phyloP scores from a whole-genome alignment of 2,329 filamentous ascomycete genomes.

The Cercospora janseana region DNA sequence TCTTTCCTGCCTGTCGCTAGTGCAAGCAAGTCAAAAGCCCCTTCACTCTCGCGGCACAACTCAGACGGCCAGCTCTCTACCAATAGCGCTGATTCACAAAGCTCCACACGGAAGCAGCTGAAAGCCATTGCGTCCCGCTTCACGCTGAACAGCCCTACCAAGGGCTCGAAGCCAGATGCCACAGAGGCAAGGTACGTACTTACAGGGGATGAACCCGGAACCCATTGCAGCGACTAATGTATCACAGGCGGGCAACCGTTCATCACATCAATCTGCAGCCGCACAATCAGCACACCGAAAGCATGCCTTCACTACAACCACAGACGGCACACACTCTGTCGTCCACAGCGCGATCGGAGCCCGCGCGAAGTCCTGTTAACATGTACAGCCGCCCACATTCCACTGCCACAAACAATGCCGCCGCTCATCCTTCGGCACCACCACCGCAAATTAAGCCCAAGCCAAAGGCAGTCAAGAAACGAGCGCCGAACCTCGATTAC shows the following conservation, averaged over 20 bases:
- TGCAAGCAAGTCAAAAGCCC: constrained; percentile 24
- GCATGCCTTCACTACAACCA: constrained; percentile 51
- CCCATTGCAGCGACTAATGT: not conserved
- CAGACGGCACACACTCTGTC: constrained; percentile 45
- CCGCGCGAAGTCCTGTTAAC: constrained; percentile 45
- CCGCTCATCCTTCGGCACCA: constrained; percentile 30
- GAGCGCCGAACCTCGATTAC: constrained; percentile 47
- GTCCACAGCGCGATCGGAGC: constrained; percentile 47
- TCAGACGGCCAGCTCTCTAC: constrained; percentile 43
- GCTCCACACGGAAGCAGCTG: constrained; percentile 47
- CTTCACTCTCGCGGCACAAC: constrained; percentile 47
- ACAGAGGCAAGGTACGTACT: constrained; percentile 31
- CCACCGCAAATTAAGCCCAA: constrained; percentile 24
- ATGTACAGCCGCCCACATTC: constrained; percentile 33
- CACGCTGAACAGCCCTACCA: constrained; percentile 33
- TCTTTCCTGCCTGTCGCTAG: constrained; percentile 40
- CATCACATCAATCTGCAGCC: constrained; percentile 49
- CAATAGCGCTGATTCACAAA: constrained; percentile 38
- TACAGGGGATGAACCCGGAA: constrained; percentile 32
- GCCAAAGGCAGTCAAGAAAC: constrained; percentile 17
- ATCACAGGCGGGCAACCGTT: constrained; percentile 43
- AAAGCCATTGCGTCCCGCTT: constrained; percentile 51
- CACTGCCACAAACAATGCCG: constrained; percentile 18
- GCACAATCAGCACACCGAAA: constrained; percentile 46
- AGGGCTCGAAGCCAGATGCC: constrained; percentile 25